Conservation (phyloP, 257 asterid species). For the Nyctanthes arbortristis region DNA sequence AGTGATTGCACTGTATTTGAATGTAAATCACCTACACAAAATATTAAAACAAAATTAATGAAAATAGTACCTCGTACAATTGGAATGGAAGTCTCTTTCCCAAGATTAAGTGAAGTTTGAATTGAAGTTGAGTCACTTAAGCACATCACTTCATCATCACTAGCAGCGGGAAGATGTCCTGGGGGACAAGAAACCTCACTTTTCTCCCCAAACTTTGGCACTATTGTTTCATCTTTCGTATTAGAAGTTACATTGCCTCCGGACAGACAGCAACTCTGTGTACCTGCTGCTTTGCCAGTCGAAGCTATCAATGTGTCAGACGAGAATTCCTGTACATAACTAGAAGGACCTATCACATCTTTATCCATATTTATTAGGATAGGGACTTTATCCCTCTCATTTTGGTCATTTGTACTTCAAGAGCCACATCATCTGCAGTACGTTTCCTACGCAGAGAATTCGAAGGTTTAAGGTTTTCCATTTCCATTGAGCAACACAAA, state of each 20-base stretch:
- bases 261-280: conserved; percentile 26
- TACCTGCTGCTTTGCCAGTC: conserved; percentile 21
- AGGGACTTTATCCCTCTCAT: conserved; percentile 30
- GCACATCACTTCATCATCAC: conserved; percentile 54
- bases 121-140: conserved; percentile 34
- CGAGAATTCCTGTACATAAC: conserved; percentile 23
- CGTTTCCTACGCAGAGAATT: conserved; percentile 27
- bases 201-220: conserved; percentile 25
- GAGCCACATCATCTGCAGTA: conserved; percentile 23
- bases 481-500: conserved; percentile 28
- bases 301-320: conserved; percentile 13
- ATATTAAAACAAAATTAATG: no score
- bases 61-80: conserved; percentile 42
- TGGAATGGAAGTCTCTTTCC: conserved; percentile 40
- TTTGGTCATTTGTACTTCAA: conserved; percentile 26
- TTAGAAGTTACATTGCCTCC: conserved; percentile 29
- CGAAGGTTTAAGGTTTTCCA: conserved; percentile 24
- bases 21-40: not conserved
- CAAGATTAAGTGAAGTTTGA: conserved; percentile 35
- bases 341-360: conserved; percentile 26
- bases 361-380: conserved; percentile 25
- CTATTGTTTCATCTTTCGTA: conserved; percentile 38
- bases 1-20: not conserved
- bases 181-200: conserved; percentile 31
- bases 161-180: conserved; percentile 23